Evolutionary conservation across 306 rosid genomes (phyloP).

Genomic region (Lathyrus sativus): DNA sequence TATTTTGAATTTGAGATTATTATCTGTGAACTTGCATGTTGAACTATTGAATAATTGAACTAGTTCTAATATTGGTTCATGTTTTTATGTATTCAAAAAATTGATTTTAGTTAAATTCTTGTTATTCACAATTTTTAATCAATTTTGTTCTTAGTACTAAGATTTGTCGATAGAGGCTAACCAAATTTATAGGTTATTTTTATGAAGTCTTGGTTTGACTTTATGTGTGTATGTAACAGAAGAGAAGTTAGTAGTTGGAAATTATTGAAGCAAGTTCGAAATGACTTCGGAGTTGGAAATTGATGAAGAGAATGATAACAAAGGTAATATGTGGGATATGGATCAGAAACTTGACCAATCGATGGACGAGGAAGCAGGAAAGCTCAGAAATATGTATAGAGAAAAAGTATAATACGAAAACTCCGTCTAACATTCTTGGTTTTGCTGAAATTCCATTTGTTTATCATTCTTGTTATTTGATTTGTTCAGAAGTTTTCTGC

Average conservation of each 20-base stretch:
- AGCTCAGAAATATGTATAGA: constrained; percentile 80
- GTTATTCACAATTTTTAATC: background rate
- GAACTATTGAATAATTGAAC: constrained; percentile 15
- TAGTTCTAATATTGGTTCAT: constrained; percentile 23
- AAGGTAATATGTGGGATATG: constrained; percentile 88
- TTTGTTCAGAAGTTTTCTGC: constrained; percentile 71
- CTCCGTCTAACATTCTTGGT: constrained; percentile 11
- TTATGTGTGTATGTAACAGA: background rate
- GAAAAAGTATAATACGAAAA: constrained; percentile 61
- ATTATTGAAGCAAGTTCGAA: constrained; percentile 39
- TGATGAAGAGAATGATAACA: constrained; percentile 47
- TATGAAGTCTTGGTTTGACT: background rate
- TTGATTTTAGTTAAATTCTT: background rate
- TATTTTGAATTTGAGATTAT: constrained; percentile 24
- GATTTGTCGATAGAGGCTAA: background rate
- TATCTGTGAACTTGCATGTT: constrained; percentile 28
- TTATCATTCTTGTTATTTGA: constrained; percentile 27
- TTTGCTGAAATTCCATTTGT: constrained; percentile 11
- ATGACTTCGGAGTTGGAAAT: constrained; percentile 65
- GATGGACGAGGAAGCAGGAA: constrained; percentile 90
- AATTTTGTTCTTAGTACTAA: background rate
- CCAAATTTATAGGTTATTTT: background rate
- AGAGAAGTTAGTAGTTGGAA: constrained; percentile 22
- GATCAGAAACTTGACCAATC: constrained; percentile 87
- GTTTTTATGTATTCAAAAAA: constrained; percentile 3